Evolutionary conservation across 768 basidiomycete species (phyloP).

Genomic region (Naganishia friedmannii): DNA sequence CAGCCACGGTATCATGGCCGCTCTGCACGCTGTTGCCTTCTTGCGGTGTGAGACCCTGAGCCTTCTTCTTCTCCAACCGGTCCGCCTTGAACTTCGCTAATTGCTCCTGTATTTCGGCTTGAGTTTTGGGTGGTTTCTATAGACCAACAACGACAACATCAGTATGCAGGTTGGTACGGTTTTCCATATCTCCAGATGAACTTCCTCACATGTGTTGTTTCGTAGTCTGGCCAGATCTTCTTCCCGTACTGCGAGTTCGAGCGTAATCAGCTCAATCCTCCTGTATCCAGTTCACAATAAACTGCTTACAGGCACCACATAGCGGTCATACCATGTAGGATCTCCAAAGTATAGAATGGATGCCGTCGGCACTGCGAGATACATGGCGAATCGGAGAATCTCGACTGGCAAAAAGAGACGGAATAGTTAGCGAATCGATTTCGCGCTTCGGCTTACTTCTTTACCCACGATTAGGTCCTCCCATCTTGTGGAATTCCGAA

Average conservation of each 20-base stretch:
- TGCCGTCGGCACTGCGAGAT: slow-evolving; percentile 24
- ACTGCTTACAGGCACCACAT: slow-evolving; percentile 28
- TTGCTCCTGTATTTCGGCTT: slow-evolving; percentile 30
- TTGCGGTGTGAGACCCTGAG: not conserved
- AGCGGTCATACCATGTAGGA: slow-evolving; percentile 29
- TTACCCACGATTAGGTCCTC: slow-evolving; percentile 29
- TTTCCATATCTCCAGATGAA: too few relatives aligned
- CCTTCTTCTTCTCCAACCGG: slow-evolving; percentile 5
- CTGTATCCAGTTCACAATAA: not conserved
- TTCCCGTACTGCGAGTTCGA: slow-evolving; percentile 10
- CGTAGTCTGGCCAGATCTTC: slow-evolving; percentile 32
- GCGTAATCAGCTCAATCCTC: not conserved
- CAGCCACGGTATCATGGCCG: not conserved
- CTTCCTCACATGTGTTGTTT: slow-evolving; percentile 25
- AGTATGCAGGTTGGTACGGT: not conserved
- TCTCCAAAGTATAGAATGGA: slow-evolving; percentile 30
- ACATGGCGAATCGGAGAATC: slow-evolving; percentile 29
- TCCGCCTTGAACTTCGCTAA: slow-evolving; percentile 25
- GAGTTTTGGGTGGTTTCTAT: slow-evolving; percentile 30
- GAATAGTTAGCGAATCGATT: not conserved
- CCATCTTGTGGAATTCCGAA: slow-evolving; percentile 8
- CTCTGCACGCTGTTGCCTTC: not conserved
- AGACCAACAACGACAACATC: not conserved
- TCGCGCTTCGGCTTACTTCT: not conserved
- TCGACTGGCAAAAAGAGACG: slow-evolving; percentile 12